phyloP scores from a whole-genome alignment of 2,329 filamentous ascomycete genomes.

The Colletotrichum coccodes region DNA sequence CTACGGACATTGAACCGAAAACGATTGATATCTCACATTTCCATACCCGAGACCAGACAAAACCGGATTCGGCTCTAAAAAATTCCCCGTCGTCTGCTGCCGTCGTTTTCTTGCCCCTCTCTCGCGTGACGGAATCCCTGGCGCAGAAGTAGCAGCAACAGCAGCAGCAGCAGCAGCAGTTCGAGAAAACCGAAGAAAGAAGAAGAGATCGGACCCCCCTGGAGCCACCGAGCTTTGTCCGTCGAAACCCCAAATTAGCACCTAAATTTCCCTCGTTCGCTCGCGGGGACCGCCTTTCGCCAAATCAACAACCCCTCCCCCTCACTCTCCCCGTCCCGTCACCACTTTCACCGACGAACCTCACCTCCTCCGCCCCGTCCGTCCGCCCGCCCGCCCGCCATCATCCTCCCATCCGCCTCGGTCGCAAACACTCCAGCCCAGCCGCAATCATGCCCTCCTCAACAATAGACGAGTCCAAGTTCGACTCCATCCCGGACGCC shows the following conservation, averaged over 20 bases:
- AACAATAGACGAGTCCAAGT: slow-evolving; percentile 62
- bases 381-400: not conserved
- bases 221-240: slow-evolving; percentile 10
- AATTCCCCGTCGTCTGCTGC: not conserved
- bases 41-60: not conserved
- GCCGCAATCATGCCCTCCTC: slow-evolving; percentile 57
- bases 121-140: slow-evolving; percentile 22
- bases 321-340: not conserved
- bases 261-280: slow-evolving; percentile 9
- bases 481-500: slow-evolving; percentile 73
- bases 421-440: not conserved
- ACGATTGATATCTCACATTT: not conserved
- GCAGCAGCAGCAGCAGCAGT: not conserved
- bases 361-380: not conserved
- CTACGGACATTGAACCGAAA: not conserved
- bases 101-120: not conserved
- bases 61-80: not conserved
- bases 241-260: not conserved
- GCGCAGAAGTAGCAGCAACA: not conserved
- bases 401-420: not conserved
- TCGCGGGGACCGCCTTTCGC: not conserved
- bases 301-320: slow-evolving; percentile 18
- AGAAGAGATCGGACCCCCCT: not conserved
- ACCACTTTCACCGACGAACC: not conserved
- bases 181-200: not conserved